Evolutionary conservation across 768 basidiomycete genomes (phyloP).

Genomic region (Russula sp.): DNA sequence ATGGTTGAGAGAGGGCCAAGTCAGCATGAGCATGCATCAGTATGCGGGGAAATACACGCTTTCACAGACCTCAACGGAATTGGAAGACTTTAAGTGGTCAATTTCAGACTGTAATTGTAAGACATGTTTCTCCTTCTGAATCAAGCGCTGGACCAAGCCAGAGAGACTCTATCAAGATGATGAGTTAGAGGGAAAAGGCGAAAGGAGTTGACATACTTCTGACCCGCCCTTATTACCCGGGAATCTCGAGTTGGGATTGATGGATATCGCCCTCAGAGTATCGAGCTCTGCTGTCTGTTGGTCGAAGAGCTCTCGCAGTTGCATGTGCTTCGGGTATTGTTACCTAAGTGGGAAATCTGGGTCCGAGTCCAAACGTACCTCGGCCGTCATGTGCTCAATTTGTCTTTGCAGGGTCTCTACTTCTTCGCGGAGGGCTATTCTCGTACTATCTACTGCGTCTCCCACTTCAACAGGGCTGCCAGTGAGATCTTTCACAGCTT

Average conservation of each 20-base stretch:
- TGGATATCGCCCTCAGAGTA: slow-evolving; percentile 49
- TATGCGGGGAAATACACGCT: slow-evolving; percentile 37
- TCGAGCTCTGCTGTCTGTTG: slow-evolving; percentile 63
- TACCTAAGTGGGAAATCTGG: background rate
- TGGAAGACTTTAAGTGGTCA: slow-evolving; percentile 51
- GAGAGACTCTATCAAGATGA: slow-evolving; percentile 45
- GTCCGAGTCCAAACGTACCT: slow-evolving; percentile 38
- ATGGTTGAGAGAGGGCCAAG: background rate
- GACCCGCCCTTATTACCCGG: slow-evolving; percentile 40
- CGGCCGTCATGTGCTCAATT: slow-evolving; percentile 57
- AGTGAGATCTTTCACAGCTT: slow-evolving; percentile 59
- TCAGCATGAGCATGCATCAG: background rate
- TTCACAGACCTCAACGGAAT: slow-evolving; percentile 50
- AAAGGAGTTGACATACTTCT: slow-evolving; percentile 39
- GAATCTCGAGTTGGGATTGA: slow-evolving; percentile 33
- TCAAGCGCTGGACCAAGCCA: slow-evolving; percentile 71
- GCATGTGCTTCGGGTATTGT: slow-evolving; percentile 35
- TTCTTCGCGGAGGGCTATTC: slow-evolving; percentile 51
- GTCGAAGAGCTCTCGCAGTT: slow-evolving; percentile 47
- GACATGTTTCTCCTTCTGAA: slow-evolving; percentile 82
- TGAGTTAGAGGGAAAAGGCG: background rate
- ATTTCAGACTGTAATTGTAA: slow-evolving; percentile 65
- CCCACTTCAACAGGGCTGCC: slow-evolving; percentile 53
- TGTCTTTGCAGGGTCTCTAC: slow-evolving; percentile 49
- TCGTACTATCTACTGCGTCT: slow-evolving; percentile 28